Conservation (phyloP, 73 alveolate genomes). For the Uronychia setigera region DNA sequence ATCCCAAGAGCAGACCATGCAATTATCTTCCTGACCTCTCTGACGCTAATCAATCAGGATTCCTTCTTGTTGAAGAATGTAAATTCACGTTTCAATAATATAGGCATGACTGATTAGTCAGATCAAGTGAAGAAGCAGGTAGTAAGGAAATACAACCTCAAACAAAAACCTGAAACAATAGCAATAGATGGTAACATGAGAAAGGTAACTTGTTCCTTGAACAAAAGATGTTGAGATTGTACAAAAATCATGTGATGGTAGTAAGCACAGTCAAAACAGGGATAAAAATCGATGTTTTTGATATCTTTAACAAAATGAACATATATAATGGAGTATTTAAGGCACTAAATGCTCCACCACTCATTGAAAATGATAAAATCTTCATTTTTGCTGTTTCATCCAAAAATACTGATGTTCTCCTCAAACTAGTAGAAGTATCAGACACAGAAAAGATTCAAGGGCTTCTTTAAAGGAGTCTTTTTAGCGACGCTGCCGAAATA, state of each 20-base stretch:
- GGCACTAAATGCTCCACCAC: conserved; percentile 37
- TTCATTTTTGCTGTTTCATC: conserved; percentile 52
- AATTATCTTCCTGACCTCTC: background rate
- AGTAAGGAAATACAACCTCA: background rate
- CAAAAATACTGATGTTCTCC: conserved; percentile 48
- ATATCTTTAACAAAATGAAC: conserved; percentile 60
- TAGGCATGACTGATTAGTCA: background rate
- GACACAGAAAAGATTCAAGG: conserved; percentile 76
- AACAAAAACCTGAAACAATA: background rate
- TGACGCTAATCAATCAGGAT: background rate
- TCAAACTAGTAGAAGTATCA: conserved; percentile 77
- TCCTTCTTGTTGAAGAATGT: background rate
- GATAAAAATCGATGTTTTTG: conserved; percentile 65
- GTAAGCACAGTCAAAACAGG: conserved; percentile 58
- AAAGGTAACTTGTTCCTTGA: conserved; percentile 1
- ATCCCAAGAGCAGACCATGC: background rate
- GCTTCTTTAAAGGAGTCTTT: conserved; percentile 67
- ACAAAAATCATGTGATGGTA: conserved; percentile 65
- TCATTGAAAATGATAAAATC: conserved; percentile 70
- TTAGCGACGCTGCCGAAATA: conserved; percentile 68
- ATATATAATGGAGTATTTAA: background rate
- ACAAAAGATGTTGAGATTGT: conserved; percentile 40
- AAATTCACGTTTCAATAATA: background rate
- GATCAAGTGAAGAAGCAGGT: background rate
- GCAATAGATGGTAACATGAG: background rate